Evolutionary conservation across 257 asterid genomes (phyloP), one percentile per base, ranked within the genome.

Genomic region (Primulina tabacum): DNA sequence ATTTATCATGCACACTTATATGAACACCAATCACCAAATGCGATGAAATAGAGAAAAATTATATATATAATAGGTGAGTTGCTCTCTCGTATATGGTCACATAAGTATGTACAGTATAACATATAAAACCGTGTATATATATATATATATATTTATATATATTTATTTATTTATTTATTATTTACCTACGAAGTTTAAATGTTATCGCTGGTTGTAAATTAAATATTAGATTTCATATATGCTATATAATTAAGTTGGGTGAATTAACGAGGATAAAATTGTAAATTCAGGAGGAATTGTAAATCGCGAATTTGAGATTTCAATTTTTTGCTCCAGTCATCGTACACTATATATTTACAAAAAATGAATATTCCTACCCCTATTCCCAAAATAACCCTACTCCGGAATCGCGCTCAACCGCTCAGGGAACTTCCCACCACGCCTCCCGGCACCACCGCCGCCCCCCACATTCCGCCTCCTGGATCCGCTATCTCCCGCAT

Each of bases 341-440:
- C 37, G 34, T 59, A 62, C 75, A 40, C 70, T 67, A 61, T 64
- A 61, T 81, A 79, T 81, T 70, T 75, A 84, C 86, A 76, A 63
- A 11, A 33, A 82, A 66, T 62, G 68, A 72, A 57, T 71, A 55
- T 33, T 60, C 29, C 8, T 16, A 10, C 55, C 8, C 4, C 56
- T 50, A 50, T 79, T 71, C 80, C 83, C 34, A 77, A 76, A 77
- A 59, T 10, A 67, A 75, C 83, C 77, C 87, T 86, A 93, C 79
- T 93, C 99, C 4, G 92, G 96, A 47, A 93, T 93, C 40, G 90
- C 87, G 18, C 71, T 87, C 77, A 93, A 77, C 61, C 68, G 78
- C 72, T 86, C 91, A 74, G 80, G 24, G 50, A 75, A 72, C 74
- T 73, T 79, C 63, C 83, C 88, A 34, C 89, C 76, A 62, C 86